These are phyloP conservation scores for Mycoemilia scoparia DNA, from an alignment of 192 early-diverging fungal genomes.

Conservation along the genomic window DNA sequence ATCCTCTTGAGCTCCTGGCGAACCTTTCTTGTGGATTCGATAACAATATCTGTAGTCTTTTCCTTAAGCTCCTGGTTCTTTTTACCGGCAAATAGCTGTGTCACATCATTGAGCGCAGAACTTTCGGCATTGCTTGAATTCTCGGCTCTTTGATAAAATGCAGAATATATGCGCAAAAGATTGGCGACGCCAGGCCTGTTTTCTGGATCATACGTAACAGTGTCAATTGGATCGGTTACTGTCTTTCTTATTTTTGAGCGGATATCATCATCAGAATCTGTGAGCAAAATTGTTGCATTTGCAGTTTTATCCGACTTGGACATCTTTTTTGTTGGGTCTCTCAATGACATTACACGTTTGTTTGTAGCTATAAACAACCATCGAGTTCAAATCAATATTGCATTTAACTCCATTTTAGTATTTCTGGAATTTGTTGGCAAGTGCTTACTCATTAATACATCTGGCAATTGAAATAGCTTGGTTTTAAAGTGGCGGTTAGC, in stretches of 20 bases:
- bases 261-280: constrained; percentile 49
- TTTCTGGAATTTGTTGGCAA: too few species aligned
- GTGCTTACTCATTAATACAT: constrained; percentile 40
- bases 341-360: constrained; percentile 73
- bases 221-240: constrained; percentile 42
- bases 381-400: too few species aligned
- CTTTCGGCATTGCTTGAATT: too few species aligned
- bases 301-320: constrained; percentile 66
- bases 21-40: too few species aligned
- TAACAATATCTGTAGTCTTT: too few species aligned
- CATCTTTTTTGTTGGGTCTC: constrained; percentile 65
- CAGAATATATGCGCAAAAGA: constrained; percentile 59
- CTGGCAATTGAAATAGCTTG: constrained; percentile 46
- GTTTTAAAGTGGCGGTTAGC: constrained; percentile 57
- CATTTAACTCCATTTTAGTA: too few species aligned
- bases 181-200: constrained; percentile 68
- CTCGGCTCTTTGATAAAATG: constrained; percentile 3
- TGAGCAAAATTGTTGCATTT: constrained; percentile 52
- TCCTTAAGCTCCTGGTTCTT: too few species aligned
- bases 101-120: too few species aligned
- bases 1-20: too few species aligned
- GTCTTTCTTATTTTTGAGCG: constrained; percentile 47
- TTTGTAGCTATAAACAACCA: too few species aligned
- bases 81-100: too few species aligned
- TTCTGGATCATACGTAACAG: constrained; percentile 52